Evolutionary conservation across 2,329 filamentous ascomycete genomes (phyloP), one percentile per base, ranked within the genome.

Genomic region (Trichoderma breve): DNA sequence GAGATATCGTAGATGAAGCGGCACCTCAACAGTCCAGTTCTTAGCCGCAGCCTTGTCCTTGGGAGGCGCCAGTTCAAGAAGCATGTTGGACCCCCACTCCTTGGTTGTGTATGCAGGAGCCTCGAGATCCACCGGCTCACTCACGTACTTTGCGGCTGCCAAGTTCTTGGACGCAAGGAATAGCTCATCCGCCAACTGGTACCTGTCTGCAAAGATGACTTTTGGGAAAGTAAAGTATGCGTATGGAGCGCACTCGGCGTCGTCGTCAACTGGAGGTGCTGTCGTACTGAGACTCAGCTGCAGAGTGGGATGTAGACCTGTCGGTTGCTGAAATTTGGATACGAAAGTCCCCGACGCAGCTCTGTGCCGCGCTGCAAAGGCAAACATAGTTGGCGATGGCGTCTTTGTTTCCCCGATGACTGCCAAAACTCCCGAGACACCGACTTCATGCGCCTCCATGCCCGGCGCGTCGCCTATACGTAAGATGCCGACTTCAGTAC

Each of bases 1-100:
- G 5, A 97, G 86, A 79, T 98, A 98, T 36, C 95, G 92, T 3
- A 97, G 86, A 78, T 98, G 95, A 15, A 97, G 86, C 0, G 95
- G 95, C 43, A 98, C 88, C 72, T 91, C 88, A 12, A 87, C 88
- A 7, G 87, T 91, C 89, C 90, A 94, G 14, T 83, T 80, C 18
- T 83, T 77, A 21, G 81, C 79, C 76, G 79, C 76, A 6, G 76
- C 71, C 8, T 75, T 72, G 6, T 75, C 15, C 1, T 76, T 73
- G 0, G 91, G 89, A 1, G 86, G 84, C 0, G 89, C 87, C 51
- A 98, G 86, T 78, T 96, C 91, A 24, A 98, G 82, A 5, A 98
- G 86, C 18, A 94, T 85, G 18, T 87, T 89, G 0, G 92, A 95
- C 6, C 95, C 95, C 95, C 95, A 98, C 36, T 86, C 81, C 7